These are phyloP conservation scores for Lotus japonicus DNA, from an alignment of 306 rosid species.

Conservation along the genomic window DNA sequence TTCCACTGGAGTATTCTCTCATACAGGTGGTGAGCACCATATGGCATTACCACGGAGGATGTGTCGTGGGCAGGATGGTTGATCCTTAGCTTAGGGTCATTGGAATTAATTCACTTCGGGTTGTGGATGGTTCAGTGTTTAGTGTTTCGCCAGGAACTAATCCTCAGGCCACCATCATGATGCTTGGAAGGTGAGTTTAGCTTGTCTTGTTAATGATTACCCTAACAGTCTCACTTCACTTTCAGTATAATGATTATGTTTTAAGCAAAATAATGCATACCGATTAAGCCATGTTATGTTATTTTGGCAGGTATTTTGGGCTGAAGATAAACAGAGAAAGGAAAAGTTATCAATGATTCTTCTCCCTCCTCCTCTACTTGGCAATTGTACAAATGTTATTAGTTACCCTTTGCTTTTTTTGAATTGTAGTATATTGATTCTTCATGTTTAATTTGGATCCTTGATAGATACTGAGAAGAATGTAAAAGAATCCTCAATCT, in stretches of 20 bases:
- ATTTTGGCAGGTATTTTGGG: slow-evolving; percentile 50
- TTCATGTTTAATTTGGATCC: background rate
- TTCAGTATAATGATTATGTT: background rate
- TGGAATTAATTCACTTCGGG: slow-evolving; percentile 53
- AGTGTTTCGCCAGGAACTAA: slow-evolving; percentile 80
- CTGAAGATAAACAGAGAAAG: slow-evolving; percentile 40
- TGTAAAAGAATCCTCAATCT: background rate
- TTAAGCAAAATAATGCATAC: background rate
- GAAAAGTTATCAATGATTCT: slow-evolving; percentile 4
- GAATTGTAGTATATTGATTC: too few species aligned
- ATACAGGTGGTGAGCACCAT: slow-evolving; percentile 88
- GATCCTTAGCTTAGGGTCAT: slow-evolving; percentile 43
- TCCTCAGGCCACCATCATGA: slow-evolving; percentile 89
- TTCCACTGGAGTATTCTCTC: slow-evolving; percentile 68
- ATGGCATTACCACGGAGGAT: slow-evolving; percentile 97
- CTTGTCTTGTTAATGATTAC: too few species aligned
- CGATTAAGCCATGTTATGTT: background rate
- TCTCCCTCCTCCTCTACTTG: background rate
- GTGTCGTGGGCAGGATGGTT: slow-evolving; percentile 77
- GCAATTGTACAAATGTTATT: background rate
- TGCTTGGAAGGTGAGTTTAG: slow-evolving; percentile 65
- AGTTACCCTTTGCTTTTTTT: background rate
- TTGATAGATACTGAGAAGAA: too few species aligned
- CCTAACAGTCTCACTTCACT: background rate
- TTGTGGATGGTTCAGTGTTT: slow-evolving; percentile 81